Evolutionary conservation across 345 rosid species (phyloP).

Genomic region (Pistacia atlantica): DNA sequence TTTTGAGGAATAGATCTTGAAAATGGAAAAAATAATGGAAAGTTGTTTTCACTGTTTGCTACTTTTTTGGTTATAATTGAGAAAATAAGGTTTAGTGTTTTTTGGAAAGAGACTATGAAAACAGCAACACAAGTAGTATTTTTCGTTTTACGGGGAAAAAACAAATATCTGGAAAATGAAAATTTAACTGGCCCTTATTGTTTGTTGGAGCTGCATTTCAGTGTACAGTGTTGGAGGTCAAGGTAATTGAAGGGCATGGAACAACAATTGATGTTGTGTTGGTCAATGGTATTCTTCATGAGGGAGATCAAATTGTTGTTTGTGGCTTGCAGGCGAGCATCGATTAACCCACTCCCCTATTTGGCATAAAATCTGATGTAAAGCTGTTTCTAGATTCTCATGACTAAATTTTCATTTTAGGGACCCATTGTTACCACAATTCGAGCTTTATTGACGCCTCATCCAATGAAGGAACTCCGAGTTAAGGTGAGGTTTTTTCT

Average conservation of each 20-base stretch:
- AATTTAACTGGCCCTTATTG: conserved; percentile 13
- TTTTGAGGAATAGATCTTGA: too few relatives aligned
- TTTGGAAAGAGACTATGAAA: too few relatives aligned
- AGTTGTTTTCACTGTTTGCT: too few relatives aligned
- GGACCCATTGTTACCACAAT: conserved; percentile 86
- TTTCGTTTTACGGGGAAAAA: too few relatives aligned
- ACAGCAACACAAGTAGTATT: too few relatives aligned
- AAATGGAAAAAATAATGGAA: too few relatives aligned
- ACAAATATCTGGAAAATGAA: too few relatives aligned
- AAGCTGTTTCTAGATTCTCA: conserved; percentile 13
- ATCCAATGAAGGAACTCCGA: conserved; percentile 97
- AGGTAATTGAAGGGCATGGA: conserved; percentile 93
- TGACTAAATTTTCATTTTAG: conserved; percentile 41
- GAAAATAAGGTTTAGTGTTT: too few relatives aligned
- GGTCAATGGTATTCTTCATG: conserved; percentile 87
- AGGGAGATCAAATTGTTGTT: conserved; percentile 93
- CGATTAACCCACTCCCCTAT: neutral
- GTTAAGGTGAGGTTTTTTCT: conserved; percentile 62
- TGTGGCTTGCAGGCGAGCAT: conserved; percentile 89
- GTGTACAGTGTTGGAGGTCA: conserved; percentile 98
- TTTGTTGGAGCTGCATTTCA: conserved; percentile 40
- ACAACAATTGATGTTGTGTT: conserved; percentile 95
- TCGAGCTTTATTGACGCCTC: conserved; percentile 92
- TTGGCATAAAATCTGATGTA: conserved; percentile 8
- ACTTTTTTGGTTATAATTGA: too few relatives aligned